Evolutionary conservation across 1,284 basidiomycete species (phyloP).

Genomic region (Ustilago loliicola): DNA sequence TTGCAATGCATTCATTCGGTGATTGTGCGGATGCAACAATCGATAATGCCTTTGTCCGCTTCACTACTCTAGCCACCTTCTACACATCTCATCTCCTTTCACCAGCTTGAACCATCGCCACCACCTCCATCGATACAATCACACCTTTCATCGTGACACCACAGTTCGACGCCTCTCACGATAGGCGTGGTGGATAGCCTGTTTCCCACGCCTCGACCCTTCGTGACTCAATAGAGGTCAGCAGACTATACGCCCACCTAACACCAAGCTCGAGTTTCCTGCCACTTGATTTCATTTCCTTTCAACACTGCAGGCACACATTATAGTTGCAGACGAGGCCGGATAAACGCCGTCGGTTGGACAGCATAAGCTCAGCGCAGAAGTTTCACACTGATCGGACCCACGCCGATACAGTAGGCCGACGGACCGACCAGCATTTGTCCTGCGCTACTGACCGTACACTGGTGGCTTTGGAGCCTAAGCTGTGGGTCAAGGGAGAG

Average conservation of each 20-base stretch:
- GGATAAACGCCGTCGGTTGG: neutral
- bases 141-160: neutral
- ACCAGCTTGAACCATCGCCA: no score
- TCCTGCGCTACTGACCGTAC: no score
- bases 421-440: no score
- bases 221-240: neutral
- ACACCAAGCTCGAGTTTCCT: neutral
- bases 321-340: neutral
- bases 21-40: no score
- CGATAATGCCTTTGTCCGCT: no score
- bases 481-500: no score
- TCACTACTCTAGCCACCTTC: no score
- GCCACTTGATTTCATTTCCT: slow-evolving; percentile 1
- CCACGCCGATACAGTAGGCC: neutral
- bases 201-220: neutral
- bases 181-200: neutral
- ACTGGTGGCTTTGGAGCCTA: neutral
- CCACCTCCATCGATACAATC: no score
- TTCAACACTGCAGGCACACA: neutral
- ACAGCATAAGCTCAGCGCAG: neutral
- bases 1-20: neutral
- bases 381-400: neutral
- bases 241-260: neutral
- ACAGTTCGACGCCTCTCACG: neutral
- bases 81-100: no score